phyloP scores from a whole-genome alignment of 371 early-diverging fungal genomes.

The Mucor lusitanicus region DNA sequence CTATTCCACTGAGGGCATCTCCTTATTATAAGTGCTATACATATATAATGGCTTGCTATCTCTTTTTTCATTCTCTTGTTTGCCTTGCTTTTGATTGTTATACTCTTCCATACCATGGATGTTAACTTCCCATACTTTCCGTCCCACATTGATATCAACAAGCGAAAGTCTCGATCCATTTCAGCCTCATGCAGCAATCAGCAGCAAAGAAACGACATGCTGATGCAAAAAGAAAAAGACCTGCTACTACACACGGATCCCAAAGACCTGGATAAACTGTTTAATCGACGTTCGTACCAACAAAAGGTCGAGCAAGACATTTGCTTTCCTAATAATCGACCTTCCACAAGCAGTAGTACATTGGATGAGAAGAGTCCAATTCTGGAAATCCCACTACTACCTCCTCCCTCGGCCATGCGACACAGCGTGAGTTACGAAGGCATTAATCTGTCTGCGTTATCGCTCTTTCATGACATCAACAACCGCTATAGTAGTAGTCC shows the following conservation, averaged over 20 bases:
- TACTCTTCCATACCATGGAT: not conserved
- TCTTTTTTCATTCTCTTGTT: not conserved
- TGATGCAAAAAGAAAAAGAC: conserved; percentile 2
- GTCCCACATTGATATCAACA: not conserved
- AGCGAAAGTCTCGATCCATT: not conserved
- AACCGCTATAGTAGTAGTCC: not conserved
- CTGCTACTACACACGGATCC: conserved; percentile 16
- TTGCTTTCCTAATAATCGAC: conserved; percentile 21
- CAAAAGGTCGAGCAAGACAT: conserved; percentile 17
- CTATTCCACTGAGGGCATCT: not conserved
- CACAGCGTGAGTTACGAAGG: not conserved
- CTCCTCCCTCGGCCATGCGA: not conserved
- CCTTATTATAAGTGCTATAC: not conserved
- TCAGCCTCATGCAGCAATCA: not conserved
- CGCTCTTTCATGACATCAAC: not conserved
- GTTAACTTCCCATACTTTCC: not conserved
- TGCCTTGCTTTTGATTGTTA: not conserved
- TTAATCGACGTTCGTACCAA: conserved; percentile 19
- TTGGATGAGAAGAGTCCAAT: not conserved
- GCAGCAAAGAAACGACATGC: not conserved
- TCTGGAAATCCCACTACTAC: not conserved
- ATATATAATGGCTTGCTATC: not conserved
- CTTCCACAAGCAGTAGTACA: conserved; percentile 5
- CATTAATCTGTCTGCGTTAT: not conserved
- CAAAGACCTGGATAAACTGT: conserved; percentile 22